Base-by-base conservation (phyloP, 2,329 filamentous ascomycete species). In the Pseudophaeomoniella oleicola region DNA sequence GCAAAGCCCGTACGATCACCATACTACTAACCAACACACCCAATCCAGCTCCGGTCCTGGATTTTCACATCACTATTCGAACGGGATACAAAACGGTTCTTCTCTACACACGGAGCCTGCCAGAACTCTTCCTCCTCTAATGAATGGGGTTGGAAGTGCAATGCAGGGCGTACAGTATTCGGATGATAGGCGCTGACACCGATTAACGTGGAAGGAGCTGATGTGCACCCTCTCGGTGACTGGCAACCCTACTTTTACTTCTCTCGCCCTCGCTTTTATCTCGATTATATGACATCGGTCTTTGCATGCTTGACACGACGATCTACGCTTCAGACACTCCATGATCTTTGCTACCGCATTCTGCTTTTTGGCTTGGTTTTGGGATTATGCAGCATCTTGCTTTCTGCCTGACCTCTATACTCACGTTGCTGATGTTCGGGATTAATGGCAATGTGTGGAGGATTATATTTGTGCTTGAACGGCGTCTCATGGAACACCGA, bases 161-260 rank as follows among this genome's bases (percentile, higher is more conserved):
- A 67, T 67, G 64, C 64, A 67, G 49, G 64, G 64, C 12, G 58
- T 67, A 30, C 62, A 67, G 44, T 67, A 67, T 47, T 59, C 58
- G n/a, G 62, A 66, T 39, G 62, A 63, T 37, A 53, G 59, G 41
- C 57, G 62, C 39, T 63, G 56, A 46, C n/a, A n/a, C n/a, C n/a
- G n/a, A n/a, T n/a, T n/a, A n/a, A n/a, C n/a, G n/a, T n/a, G 32
- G 15, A 13, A 10, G 29, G 42, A 37, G 39, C 19, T 44, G 34
- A 37, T 40, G 42, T 39, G 17, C 10, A 34, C 18, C 39, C 31
- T 36, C 30, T 37, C 33, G n/a, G n/a, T n/a, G n/a, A n/a, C n/a
- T n/a, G n/a, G n/a, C n/a, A n/a, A n/a, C n/a, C n/a, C n/a, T n/a
- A n/a, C n/a, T n/a, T n/a, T n/a, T n/a, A n/a, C n/a, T n/a, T n/a